Evolutionary conservation across 176 grass and related monocot genomes (phyloP).

Genomic region (Ensete glaucum): DNA sequence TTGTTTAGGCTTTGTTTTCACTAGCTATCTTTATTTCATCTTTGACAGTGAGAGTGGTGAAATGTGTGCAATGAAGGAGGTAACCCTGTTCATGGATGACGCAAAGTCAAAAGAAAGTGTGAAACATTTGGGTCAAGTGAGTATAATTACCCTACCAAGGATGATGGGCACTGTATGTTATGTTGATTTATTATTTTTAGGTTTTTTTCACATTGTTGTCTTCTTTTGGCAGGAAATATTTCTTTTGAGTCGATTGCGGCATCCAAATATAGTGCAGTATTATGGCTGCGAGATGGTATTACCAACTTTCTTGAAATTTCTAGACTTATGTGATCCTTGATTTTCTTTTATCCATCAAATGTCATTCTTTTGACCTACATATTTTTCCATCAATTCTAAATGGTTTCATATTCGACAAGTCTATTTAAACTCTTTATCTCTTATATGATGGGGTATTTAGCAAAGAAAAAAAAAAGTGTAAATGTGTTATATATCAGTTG

Average conservation of each 20-base stretch:
- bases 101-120: slow-evolving; percentile 95
- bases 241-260: slow-evolving; percentile 78
- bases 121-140: slow-evolving; percentile 84
- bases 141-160: background rate
- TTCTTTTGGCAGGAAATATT: slow-evolving; percentile 83
- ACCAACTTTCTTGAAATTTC: background rate
- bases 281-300: slow-evolving; percentile 96
- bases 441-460: no score
- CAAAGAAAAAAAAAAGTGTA: background rate
- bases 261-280: slow-evolving; percentile 96
- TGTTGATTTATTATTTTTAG: slow-evolving; percentile 17
- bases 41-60: slow-evolving; percentile 74
- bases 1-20: slow-evolving; percentile 15
- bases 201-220: slow-evolving; percentile 21
- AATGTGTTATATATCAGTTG: background rate
- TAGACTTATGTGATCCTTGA: background rate
- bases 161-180: slow-evolving; percentile 10
- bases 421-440: no score
- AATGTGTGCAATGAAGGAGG: slow-evolving; percentile 99
- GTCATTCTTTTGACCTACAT: background rate
- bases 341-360: background rate
- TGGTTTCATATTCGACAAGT: background rate
- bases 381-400: background rate
- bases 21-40: slow-evolving; percentile 17
- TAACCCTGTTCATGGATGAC: slow-evolving; percentile 97